These are phyloP conservation scores for Starmerella sirachaensis DNA, from an alignment of 805 yeast species.

Conservation along the genomic window DNA sequence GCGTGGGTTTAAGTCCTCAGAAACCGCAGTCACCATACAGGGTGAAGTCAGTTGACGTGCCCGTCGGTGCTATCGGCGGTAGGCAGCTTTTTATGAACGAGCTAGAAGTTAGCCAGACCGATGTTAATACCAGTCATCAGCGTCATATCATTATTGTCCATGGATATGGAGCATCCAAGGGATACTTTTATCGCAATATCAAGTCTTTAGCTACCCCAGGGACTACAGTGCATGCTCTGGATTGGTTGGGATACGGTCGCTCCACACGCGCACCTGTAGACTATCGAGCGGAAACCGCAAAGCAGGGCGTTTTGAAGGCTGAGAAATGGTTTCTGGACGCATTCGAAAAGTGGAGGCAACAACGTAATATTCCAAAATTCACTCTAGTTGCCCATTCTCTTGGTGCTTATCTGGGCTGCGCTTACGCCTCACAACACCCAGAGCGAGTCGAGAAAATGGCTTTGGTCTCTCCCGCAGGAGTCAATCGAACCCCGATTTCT, in stretches of 20 bases:
- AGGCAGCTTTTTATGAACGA: slow-evolving; percentile 47
- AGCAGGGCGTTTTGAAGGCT: slow-evolving; percentile 37
- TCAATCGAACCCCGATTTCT: slow-evolving; percentile 37
- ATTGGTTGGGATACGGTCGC: slow-evolving; percentile 81
- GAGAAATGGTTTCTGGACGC: slow-evolving; percentile 58
- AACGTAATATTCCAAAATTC: slow-evolving; percentile 40
- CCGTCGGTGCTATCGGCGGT: slow-evolving; percentile 7
- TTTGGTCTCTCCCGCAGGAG: slow-evolving; percentile 87
- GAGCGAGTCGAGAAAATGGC: slow-evolving; percentile 51
- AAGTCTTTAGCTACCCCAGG: slow-evolving; percentile 34
- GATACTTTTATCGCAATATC: slow-evolving; percentile 65
- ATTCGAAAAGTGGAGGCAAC: slow-evolving; percentile 48
- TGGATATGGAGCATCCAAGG: slow-evolving; percentile 89
- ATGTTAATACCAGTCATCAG: slow-evolving; percentile 21
- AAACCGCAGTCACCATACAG: slow-evolving; percentile 16
- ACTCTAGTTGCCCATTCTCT: slow-evolving; percentile 74
- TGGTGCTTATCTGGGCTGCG: slow-evolving; percentile 74
- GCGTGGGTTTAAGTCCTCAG: slow-evolving; percentile 38
- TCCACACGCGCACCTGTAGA: slow-evolving; percentile 42
- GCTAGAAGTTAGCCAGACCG: slow-evolving; percentile 36
- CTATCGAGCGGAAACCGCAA: slow-evolving; percentile 32
- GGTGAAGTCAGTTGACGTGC: slow-evolving; percentile 32
- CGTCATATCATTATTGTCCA: slow-evolving; percentile 64
- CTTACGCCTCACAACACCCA: slow-evolving; percentile 54
- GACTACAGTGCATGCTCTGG: slow-evolving; percentile 78